phyloP scores from a whole-genome alignment of 345 rosid genomes.

The Punica granatum region DNA sequence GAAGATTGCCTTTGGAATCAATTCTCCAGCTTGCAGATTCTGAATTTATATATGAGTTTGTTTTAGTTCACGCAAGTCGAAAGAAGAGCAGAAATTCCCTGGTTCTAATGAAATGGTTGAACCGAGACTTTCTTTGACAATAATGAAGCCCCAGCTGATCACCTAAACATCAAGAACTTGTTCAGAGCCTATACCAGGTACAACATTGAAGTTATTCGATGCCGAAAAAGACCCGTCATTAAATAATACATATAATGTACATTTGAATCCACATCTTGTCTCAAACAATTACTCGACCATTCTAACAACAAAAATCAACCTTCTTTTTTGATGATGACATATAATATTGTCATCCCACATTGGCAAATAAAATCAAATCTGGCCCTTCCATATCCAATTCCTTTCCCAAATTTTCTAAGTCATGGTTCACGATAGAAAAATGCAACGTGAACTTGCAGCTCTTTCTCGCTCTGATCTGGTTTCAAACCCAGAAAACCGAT shows the following conservation, averaged over 20 bases:
- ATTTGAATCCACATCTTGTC: neutral
- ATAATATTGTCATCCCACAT: neutral
- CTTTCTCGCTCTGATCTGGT: neutral
- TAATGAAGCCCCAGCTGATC: too few species aligned
- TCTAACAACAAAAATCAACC: neutral
- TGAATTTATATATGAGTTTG: too few species aligned
- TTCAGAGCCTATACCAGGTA: too few species aligned
- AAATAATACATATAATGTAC: neutral
- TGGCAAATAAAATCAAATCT: neutral
- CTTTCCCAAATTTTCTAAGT: neutral
- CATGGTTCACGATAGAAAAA: neutral
- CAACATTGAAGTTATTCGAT: neutral
- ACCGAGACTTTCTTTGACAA: too few species aligned
- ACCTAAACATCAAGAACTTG: too few species aligned
- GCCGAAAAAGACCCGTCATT: neutral
- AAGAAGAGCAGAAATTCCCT: too few species aligned
- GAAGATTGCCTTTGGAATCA: too few species aligned
- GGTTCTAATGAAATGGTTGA: too few species aligned
- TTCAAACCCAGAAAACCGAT: neutral
- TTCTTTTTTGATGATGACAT: neutral
- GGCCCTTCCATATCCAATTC: neutral
- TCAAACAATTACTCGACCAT: neutral
- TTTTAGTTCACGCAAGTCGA: too few species aligned
- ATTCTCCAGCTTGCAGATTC: too few species aligned
- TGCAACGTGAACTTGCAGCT: neutral